phyloP scores from a whole-genome alignment of 768 basidiomycete genomes.

The Amanita subjunquillea region DNA sequence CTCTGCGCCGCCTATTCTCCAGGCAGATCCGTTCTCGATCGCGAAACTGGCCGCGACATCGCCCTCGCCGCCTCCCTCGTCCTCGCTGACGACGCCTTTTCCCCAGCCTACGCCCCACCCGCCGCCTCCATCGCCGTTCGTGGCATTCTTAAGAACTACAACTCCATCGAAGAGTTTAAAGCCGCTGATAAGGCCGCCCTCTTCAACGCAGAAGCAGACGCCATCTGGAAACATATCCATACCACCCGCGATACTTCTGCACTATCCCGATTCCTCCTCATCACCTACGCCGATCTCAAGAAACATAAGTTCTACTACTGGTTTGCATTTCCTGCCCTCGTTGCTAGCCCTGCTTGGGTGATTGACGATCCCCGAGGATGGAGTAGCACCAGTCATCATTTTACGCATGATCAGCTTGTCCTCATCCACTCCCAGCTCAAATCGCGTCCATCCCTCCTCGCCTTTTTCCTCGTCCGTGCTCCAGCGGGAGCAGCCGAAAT shows the following conservation, averaged over 20 bases:
- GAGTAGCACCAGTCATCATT: slow-evolving; percentile 33
- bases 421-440: slow-evolving; percentile 42
- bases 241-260: slow-evolving; percentile 39
- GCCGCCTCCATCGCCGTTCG: slow-evolving; percentile 38
- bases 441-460: slow-evolving; percentile 21
- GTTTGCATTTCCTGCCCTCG: slow-evolving; percentile 95
- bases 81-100: slow-evolving; percentile 59
- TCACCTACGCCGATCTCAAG: slow-evolving; percentile 95
- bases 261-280: slow-evolving; percentile 74
- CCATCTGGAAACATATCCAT: slow-evolving; percentile 64
- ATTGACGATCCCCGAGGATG: slow-evolving; percentile 49
- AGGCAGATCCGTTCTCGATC: slow-evolving; percentile 64
- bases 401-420: slow-evolving; percentile 38
- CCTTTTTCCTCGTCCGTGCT: slow-evolving; percentile 55
- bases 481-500: slow-evolving; percentile 22
- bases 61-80: slow-evolving; percentile 59
- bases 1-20: slow-evolving; percentile 60
- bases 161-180: slow-evolving; percentile 95
- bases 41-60: slow-evolving; percentile 67
- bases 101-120: slow-evolving; percentile 31
- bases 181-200: slow-evolving; percentile 80
- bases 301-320: slow-evolving; percentile 98
- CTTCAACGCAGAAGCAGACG: slow-evolving; percentile 65
- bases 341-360: slow-evolving; percentile 86
- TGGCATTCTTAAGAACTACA: slow-evolving; percentile 87